These are phyloP conservation scores for Hippophae tibetana DNA, from an alignment of 306 rosid species.

Conservation along the genomic window DNA sequence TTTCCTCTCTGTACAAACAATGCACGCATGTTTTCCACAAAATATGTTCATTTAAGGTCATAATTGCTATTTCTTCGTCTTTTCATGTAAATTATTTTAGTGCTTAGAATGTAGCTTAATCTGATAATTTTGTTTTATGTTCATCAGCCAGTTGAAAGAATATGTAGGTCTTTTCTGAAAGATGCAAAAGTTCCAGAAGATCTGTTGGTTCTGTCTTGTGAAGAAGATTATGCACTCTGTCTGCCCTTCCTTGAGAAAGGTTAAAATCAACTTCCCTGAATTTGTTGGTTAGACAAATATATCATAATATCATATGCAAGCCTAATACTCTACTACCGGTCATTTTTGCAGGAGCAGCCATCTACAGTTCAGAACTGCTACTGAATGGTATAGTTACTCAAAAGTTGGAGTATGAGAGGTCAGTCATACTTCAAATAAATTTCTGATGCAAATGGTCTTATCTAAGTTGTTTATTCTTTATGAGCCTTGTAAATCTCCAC, in stretches of 20 bases:
- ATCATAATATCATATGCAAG: neutral
- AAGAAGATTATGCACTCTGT: slow-evolving; percentile 69
- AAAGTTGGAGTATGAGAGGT: slow-evolving; percentile 86
- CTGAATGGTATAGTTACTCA: slow-evolving; percentile 88
- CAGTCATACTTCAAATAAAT: slow-evolving; percentile 6
- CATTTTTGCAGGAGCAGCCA: slow-evolving; percentile 56
- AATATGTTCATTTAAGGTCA: neutral
- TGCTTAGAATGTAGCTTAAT: neutral
- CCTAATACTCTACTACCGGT: neutral
- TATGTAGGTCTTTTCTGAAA: slow-evolving; percentile 47
- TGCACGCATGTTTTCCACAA: neutral
- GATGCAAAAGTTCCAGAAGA: slow-evolving; percentile 50
- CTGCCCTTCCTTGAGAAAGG: slow-evolving; percentile 84
- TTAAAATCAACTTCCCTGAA: slow-evolving; percentile 15
- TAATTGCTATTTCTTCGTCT: slow-evolving; percentile 15
- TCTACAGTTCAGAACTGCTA: slow-evolving; percentile 81
- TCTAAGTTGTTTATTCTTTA: slow-evolving; percentile 11
- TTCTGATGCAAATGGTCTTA: slow-evolving; percentile 10
- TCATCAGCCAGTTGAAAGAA: slow-evolving; percentile 59
- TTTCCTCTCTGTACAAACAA: neutral
- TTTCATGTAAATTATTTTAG: slow-evolving; percentile 1
- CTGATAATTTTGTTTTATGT: slow-evolving; percentile 7
- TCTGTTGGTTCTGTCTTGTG: slow-evolving; percentile 76
- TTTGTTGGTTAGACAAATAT: neutral
- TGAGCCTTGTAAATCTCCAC: neutral